These are phyloP conservation scores for Amaranthus tricolor DNA, from an alignment of 179 eudicot species.

Conservation along the genomic window DNA sequence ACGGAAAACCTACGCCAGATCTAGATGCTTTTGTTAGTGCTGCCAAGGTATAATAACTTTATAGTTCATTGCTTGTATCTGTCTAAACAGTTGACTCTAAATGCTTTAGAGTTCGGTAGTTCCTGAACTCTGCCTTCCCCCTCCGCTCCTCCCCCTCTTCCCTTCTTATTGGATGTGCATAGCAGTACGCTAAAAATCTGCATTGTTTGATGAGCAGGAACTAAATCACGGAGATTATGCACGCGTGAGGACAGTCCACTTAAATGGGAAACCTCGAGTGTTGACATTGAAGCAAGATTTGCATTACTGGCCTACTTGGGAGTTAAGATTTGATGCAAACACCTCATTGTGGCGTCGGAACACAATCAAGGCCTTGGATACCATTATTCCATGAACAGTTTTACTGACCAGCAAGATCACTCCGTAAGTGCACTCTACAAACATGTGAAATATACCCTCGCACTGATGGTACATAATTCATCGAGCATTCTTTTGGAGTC, in stretches of 20 bases:
- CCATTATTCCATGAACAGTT: constrained; percentile 28
- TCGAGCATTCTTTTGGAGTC: constrained; percentile 6
- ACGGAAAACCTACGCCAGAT: constrained; percentile 87
- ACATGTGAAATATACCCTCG: not conserved
- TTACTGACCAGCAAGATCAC: not conserved
- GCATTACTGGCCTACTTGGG: constrained; percentile 99
- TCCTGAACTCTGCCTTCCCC: no score
- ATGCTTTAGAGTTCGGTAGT: not conserved
- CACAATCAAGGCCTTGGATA: constrained; percentile 56
- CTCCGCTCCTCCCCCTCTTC: no score
- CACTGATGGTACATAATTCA: not conserved
- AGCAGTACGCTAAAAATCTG: no score
- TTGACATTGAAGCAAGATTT: constrained; percentile 88
- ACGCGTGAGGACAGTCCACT: constrained; percentile 76
- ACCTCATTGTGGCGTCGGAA: constrained; percentile 72
- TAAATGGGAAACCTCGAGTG: constrained; percentile 93
- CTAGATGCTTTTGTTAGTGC: constrained; percentile 80
- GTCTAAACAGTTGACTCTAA: not conserved
- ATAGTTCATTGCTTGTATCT: not conserved
- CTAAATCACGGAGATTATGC: constrained; percentile 72
- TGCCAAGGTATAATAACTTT: constrained; percentile 58
- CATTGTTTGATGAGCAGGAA: constrained; percentile 42
- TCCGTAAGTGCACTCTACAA: not conserved
- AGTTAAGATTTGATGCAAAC: constrained; percentile 68
- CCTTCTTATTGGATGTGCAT: not conserved